phyloP scores from a whole-genome alignment of 2,329 filamentous ascomycete genomes.

The Akanthomyces lecanii region DNA sequence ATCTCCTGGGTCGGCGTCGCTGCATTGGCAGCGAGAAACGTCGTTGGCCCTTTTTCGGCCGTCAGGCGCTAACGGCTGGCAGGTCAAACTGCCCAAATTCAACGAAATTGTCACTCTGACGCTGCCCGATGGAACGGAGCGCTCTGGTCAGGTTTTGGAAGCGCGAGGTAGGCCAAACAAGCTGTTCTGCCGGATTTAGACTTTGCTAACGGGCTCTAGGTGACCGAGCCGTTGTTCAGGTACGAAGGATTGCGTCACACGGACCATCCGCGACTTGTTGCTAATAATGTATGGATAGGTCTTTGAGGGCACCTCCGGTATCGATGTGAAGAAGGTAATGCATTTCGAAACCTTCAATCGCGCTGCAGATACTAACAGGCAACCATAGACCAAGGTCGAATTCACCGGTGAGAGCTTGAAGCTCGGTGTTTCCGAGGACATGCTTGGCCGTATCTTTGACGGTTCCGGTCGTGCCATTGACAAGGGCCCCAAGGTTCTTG shows the following conservation, averaged over 20 bases:
- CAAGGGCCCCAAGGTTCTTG: constrained; percentile 96
- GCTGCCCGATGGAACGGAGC: constrained; percentile 87
- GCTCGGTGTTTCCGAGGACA: constrained; percentile 98
- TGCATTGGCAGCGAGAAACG: constrained; percentile 2
- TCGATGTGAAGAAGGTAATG: constrained; percentile 96
- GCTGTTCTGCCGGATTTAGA: constrained; percentile 22
- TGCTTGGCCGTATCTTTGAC: constrained; percentile 98
- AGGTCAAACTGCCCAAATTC: constrained; percentile 97
- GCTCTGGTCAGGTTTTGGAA: constrained; percentile 94
- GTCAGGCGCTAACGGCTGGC: constrained; percentile 18
- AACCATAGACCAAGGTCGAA: constrained; percentile 80
- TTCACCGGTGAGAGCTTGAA: constrained; percentile 97
- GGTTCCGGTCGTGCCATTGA: constrained; percentile 97
- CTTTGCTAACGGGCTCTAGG: constrained; percentile 47
- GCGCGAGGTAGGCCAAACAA: constrained; percentile 69
- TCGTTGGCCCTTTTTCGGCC: not conserved
- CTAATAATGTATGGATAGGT: constrained; percentile 54
- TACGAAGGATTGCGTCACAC: constrained; percentile 38
- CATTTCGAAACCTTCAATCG: not conserved
- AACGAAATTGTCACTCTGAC: constrained; percentile 98
- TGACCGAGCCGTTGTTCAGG: constrained; percentile 91
- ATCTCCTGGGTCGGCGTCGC: not conserved
- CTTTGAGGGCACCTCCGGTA: constrained; percentile 93
- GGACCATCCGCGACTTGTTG: constrained; percentile 22
- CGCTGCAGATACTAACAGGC: constrained; percentile 24